Conservation (phyloP, 148 eudicot genomes). For the Agrostemma githago region DNA sequence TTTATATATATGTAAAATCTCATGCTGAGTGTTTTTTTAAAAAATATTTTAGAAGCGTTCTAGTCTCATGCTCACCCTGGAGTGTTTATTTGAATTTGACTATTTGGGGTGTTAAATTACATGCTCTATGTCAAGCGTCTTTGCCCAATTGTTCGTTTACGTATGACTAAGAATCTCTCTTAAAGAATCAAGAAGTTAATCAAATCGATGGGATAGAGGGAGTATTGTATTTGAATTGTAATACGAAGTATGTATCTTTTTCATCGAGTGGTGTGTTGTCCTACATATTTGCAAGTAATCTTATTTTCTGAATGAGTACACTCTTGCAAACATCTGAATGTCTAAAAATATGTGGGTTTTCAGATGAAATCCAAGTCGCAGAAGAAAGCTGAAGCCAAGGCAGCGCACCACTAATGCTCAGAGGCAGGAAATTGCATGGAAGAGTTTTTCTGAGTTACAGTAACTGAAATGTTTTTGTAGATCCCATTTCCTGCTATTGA, state of each 20-base stretch:
- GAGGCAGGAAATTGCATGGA: conserved; percentile 18
- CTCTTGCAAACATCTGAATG: neutral
- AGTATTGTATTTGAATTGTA: neutral
- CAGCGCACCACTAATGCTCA: conserved; percentile 50
- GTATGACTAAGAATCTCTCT: too few species aligned
- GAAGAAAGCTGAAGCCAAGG: conserved; percentile 61
- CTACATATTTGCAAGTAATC: neutral
- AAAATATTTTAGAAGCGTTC: too few species aligned
- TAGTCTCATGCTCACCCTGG: too few species aligned
- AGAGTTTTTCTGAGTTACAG: conserved; percentile 17
- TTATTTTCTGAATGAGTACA: neutral
- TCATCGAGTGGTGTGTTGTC: neutral
- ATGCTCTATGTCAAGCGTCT: neutral
- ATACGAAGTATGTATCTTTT: neutral
- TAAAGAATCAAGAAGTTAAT: too few species aligned
- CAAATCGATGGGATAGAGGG: too few species aligned
- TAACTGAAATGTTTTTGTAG: conserved; percentile 21
- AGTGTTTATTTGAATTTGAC: too few species aligned
- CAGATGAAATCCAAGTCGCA: conserved; percentile 78
- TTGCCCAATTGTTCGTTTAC: too few species aligned
- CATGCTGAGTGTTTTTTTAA: too few species aligned
- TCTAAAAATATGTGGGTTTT: neutral
- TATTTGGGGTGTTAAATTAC: neutral
- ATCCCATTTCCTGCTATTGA: conserved; percentile 15
- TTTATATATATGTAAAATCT: too few species aligned